Evolutionary conservation across 768 basidiomycete species (phyloP).

Genomic region (Boletus pseudopeckii): DNA sequence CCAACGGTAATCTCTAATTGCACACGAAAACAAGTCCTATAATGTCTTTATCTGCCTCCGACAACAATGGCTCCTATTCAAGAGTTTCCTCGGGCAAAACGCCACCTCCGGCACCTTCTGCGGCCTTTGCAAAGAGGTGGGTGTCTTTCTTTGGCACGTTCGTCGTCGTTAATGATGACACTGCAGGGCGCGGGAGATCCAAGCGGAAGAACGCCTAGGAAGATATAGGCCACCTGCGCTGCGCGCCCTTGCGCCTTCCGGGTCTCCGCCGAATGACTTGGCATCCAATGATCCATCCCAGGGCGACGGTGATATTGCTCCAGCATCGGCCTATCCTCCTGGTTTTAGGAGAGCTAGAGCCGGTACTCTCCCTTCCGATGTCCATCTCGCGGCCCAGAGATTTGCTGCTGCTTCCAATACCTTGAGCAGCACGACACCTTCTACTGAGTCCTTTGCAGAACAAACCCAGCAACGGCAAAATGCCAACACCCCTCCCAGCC

Average conservation of each 20-base stretch:
- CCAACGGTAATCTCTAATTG: conserved; percentile 78
- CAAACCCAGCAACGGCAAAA: conserved; percentile 39
- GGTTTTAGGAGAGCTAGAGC: conserved; percentile 95
- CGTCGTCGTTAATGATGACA: conserved; percentile 13
- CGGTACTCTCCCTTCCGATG: conserved; percentile 95
- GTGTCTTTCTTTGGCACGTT: conserved; percentile 21
- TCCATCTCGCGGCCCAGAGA: conserved; percentile 81
- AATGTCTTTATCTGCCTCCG: conserved; percentile 89
- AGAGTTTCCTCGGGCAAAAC: conserved; percentile 85
- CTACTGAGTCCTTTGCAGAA: conserved; percentile 48
- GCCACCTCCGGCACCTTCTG: conserved; percentile 86
- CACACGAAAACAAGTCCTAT: conserved; percentile 53
- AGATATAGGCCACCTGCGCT: conserved; percentile 83
- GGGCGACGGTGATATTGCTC: conserved; percentile 54
- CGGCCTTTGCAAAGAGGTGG: conserved; percentile 85
- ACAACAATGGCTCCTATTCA: conserved; percentile 78
- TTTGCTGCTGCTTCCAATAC: conserved; percentile 68
- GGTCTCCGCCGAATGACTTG: conserved; percentile 70
- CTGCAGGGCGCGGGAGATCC: conserved; percentile 77
- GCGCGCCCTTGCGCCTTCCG: conserved; percentile 60
- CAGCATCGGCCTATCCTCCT: conserved; percentile 75
- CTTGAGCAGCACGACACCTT: conserved; percentile 46
- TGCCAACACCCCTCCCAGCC: conserved; percentile 37
- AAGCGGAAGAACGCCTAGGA: conserved; percentile 67
- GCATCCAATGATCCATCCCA: conserved; percentile 55